phyloP scores from a whole-genome alignment of 371 early-diverging fungal genomes.

The Mortierella sp. region DNA sequence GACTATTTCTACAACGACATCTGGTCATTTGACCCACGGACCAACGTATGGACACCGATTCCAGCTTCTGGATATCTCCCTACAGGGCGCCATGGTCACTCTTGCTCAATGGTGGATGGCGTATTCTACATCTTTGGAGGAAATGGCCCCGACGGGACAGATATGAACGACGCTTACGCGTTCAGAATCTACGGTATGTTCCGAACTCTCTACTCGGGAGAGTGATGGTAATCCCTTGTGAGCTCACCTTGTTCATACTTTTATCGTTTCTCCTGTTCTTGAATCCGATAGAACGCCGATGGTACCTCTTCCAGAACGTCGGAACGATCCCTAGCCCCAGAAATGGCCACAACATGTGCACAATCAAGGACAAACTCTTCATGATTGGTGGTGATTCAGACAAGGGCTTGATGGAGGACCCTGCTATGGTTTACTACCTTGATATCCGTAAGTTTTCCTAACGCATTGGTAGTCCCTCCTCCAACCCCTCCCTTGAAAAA shows the following conservation, averaged over 20 bases:
- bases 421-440: constrained; percentile 63
- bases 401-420: constrained; percentile 60
- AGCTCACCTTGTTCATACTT: no score
- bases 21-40: constrained; percentile 74
- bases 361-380: constrained; percentile 70
- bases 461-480: no score
- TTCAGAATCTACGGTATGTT: constrained; percentile 71
- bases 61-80: constrained; percentile 73
- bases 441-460: constrained; percentile 62
- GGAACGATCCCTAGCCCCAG: constrained; percentile 72
- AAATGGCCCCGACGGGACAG: constrained; percentile 65
- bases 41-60: constrained; percentile 69
- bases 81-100: constrained; percentile 72
- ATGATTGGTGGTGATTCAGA: constrained; percentile 77
- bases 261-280: no score
- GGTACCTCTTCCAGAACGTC: constrained; percentile 78
- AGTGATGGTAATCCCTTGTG: no score
- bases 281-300: constrained; percentile 69
- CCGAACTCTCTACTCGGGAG: no score
- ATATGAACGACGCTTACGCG: constrained; percentile 77
- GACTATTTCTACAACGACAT: constrained; percentile 76
- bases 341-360: constrained; percentile 70
- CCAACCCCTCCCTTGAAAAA: neutral
- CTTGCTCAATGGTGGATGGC: constrained; percentile 72
- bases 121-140: constrained; percentile 85